Evolutionary conservation across 2,329 filamentous ascomycete genomes (phyloP).

Genomic region (Lojkania enalia): DNA sequence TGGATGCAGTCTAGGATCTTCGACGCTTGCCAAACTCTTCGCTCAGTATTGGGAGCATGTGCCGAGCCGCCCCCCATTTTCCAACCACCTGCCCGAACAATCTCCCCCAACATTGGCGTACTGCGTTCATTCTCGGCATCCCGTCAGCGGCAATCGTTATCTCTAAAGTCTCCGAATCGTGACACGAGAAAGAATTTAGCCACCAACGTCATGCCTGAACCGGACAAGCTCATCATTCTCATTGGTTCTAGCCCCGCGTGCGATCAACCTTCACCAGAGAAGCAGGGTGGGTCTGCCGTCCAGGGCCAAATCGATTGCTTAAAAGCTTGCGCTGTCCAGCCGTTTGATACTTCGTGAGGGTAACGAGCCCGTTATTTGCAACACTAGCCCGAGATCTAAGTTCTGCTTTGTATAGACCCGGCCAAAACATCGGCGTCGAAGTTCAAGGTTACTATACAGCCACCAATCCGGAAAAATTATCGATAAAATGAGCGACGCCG

Average conservation of each 20-base stretch:
- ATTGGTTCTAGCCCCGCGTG: constrained; percentile 31
- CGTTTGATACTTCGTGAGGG: no score
- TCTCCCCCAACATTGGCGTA: constrained; percentile 24
- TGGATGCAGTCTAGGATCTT: no score
- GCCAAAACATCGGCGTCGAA: no score
- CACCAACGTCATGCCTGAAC: constrained; percentile 24
- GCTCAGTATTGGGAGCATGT: no score
- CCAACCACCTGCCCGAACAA: constrained; percentile 14
- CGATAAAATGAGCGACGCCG: constrained; percentile 31
- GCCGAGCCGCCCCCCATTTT: constrained; percentile 22
- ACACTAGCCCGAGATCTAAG: no score
- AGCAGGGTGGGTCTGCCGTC: background rate
- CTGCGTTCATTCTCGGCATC: constrained; percentile 18
- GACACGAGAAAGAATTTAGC: constrained; percentile 11
- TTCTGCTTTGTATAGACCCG: no score
- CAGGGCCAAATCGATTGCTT: no score
- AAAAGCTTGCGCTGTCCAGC: no score
- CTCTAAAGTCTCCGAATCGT: constrained; percentile 7
- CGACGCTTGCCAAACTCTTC: no score
- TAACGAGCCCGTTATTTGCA: no score
- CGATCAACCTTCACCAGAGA: background rate
- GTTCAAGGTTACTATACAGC: no score
- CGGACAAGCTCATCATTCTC: constrained; percentile 19
- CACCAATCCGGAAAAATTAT: no score
- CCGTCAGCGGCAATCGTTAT: constrained; percentile 23